phyloP scores from a whole-genome alignment of 208 protist species.

The Leishmania martiniquensis region DNA sequence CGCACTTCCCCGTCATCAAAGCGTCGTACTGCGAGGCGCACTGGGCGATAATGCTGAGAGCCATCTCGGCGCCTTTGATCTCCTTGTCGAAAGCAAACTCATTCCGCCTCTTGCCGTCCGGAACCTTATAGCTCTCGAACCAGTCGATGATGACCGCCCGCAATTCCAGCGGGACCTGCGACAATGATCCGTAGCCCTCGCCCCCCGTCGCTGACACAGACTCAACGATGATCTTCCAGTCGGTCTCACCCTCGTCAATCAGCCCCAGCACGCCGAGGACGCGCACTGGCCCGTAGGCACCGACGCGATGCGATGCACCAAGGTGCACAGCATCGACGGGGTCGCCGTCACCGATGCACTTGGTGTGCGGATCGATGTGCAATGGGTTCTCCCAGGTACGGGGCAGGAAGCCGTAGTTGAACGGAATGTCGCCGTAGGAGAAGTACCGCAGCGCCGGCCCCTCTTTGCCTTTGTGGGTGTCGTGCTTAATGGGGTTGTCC shows the following conservation, averaged over 20 bases:
- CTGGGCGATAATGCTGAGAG: constrained; percentile 59
- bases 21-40: constrained; percentile 66
- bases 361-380: constrained; percentile 46
- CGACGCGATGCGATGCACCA: constrained; percentile 34
- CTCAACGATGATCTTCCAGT: constrained; percentile 93
- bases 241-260: constrained; percentile 93
- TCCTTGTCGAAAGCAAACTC: constrained; percentile 78
- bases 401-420: constrained; percentile 97
- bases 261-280: constrained; percentile 89
- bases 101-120: constrained; percentile 92
- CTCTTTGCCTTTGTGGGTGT: constrained; percentile 65
- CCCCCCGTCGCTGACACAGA: constrained; percentile 19
- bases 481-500: constrained; percentile 94
- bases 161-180: constrained; percentile 57
- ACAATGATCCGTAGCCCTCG: constrained; percentile 46
- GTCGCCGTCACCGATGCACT: constrained; percentile 88
- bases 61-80: constrained; percentile 60
- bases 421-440: constrained; percentile 88
- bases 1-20: constrained; percentile 38
- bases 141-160: constrained; percentile 71
- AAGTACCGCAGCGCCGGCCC: constrained; percentile 81
- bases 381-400: constrained; percentile 92
- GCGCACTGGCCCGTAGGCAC: constrained; percentile 62
- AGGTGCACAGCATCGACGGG: constrained; percentile 93
- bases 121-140: constrained; percentile 94